Evolutionary conservation across 805 yeast genomes (phyloP).

Genomic region (Cyberlindnera subsufficiens): DNA sequence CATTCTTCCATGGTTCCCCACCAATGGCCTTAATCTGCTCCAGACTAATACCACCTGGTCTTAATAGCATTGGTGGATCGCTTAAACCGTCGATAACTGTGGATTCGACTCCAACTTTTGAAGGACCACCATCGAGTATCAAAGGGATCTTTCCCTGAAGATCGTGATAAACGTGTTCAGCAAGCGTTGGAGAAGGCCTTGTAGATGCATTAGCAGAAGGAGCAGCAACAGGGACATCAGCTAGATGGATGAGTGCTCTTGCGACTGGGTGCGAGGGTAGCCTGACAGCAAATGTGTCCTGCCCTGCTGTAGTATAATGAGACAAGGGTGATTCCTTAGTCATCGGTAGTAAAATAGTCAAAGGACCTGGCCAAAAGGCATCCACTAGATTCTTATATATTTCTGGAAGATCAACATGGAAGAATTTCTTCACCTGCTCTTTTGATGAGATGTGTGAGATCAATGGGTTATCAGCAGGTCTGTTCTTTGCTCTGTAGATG

Average conservation of each 20-base stretch:
- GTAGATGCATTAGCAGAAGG: constrained; percentile 98
- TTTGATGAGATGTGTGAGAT: constrained; percentile 83
- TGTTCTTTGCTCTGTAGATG: constrained; percentile 82
- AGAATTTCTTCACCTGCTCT: constrained; percentile 58
- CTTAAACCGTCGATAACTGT: constrained; percentile 91
- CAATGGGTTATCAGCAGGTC: constrained; percentile 94
- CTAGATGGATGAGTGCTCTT: constrained; percentile 75
- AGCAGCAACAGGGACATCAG: constrained; percentile 91
- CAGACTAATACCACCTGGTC: constrained; percentile 91
- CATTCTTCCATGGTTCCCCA: constrained; percentile 61
- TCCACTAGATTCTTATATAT: constrained; percentile 60
- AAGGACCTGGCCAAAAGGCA: constrained; percentile 93
- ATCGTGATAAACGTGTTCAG: constrained; percentile 80
- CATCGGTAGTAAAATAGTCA: constrained; percentile 74
- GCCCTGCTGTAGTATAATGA: constrained; percentile 74
- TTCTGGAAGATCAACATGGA: constrained; percentile 56
- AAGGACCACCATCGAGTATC: constrained; percentile 87
- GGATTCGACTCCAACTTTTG: constrained; percentile 86
- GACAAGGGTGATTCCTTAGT: constrained; percentile 51
- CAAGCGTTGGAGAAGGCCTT: constrained; percentile 87
- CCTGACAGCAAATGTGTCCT: constrained; percentile 87
- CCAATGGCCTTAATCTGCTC: constrained; percentile 67
- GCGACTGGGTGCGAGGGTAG: constrained; percentile 87
- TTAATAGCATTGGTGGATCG: constrained; percentile 75
- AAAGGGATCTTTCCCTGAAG: constrained; percentile 73